Evolutionary conservation across 768 basidiomycete species (phyloP).

Genomic region (Amanita exitialis): DNA sequence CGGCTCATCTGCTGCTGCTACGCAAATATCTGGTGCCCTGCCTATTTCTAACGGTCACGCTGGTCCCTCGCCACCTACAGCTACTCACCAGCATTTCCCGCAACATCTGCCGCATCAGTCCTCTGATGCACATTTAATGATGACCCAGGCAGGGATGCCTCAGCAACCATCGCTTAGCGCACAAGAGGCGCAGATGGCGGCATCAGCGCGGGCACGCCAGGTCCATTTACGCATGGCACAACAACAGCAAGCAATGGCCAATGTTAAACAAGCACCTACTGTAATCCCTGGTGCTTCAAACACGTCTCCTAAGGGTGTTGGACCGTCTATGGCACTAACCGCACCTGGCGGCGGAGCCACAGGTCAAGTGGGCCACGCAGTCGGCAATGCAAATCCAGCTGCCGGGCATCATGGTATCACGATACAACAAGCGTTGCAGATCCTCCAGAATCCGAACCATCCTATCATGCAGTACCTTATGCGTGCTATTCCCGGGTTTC

Average conservation of each 20-base stretch:
- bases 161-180: slow-evolving; percentile 12
- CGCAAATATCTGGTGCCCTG: slow-evolving; percentile 8
- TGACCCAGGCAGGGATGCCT: slow-evolving; percentile 8
- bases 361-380: background rate
- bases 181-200: slow-evolving; percentile 25
- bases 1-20: background rate
- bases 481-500: slow-evolving; percentile 42
- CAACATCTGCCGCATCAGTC: slow-evolving; percentile 11
- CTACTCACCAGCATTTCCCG: slow-evolving; percentile 6
- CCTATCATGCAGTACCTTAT: slow-evolving; percentile 49
- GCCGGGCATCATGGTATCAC: slow-evolving; percentile 7
- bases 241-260: slow-evolving; percentile 21
- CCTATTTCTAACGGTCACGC: slow-evolving; percentile 15
- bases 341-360: slow-evolving; percentile 7
- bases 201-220: slow-evolving; percentile 21
- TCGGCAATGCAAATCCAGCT: slow-evolving; percentile 5
- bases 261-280: slow-evolving; percentile 32
- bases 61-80: slow-evolving; percentile 6
- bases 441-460: slow-evolving; percentile 47
- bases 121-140: slow-evolving; percentile 10
- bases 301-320: background rate
- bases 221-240: slow-evolving; percentile 25
- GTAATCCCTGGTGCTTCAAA: slow-evolving; percentile 8
- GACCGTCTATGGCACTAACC: background rate
- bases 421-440: slow-evolving; percentile 30